A percentile compares a stretch with the other conserved stretches of the same genome.
Conservation (phyloP, 495 filamentous ascomycete species). For the Hypoxylon intermedium region DNA sequence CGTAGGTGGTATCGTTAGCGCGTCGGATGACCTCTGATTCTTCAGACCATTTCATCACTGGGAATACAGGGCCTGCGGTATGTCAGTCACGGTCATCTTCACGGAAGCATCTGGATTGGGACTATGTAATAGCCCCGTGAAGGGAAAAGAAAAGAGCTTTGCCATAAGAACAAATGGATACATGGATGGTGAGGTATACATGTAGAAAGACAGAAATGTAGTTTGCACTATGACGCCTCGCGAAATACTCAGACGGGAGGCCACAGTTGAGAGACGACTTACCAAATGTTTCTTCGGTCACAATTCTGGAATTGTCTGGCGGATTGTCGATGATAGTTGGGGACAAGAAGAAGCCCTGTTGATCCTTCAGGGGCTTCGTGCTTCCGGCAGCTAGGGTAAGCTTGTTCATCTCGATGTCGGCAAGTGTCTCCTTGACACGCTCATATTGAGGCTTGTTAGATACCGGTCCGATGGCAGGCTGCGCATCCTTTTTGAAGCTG, state of each 20-base stretch:
- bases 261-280: constrained; percentile 6
- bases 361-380: constrained; percentile 39
- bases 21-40: constrained; percentile 59
- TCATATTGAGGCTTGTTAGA: constrained; percentile 60
- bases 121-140: too few relatives aligned
- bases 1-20: constrained; percentile 56
- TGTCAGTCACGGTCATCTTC: neutral
- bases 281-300: constrained; percentile 55
- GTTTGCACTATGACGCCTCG: too few relatives aligned
- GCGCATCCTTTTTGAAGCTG: constrained; percentile 18
- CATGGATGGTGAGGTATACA: neutral
- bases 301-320: constrained; percentile 59
- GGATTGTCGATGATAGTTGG: constrained; percentile 69
- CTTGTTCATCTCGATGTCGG: constrained; percentile 48
- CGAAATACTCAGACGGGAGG: too few relatives aligned
- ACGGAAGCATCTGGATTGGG: too few relatives aligned
- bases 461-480: constrained; percentile 51
- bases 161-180: neutral
- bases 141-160: too few relatives aligned
- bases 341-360: constrained; percentile 58
- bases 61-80: constrained; percentile 53
- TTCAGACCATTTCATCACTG: constrained; percentile 56
- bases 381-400: constrained; percentile 53
- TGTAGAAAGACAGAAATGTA: too few relatives aligned
- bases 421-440: constrained; percentile 52